Percentiles rank a stretch among this genome's conserved stretches.
Evolutionary conservation across 441 rosid genomes (phyloP).

Genomic region (Pelargonium myrrhifolium): DNA sequence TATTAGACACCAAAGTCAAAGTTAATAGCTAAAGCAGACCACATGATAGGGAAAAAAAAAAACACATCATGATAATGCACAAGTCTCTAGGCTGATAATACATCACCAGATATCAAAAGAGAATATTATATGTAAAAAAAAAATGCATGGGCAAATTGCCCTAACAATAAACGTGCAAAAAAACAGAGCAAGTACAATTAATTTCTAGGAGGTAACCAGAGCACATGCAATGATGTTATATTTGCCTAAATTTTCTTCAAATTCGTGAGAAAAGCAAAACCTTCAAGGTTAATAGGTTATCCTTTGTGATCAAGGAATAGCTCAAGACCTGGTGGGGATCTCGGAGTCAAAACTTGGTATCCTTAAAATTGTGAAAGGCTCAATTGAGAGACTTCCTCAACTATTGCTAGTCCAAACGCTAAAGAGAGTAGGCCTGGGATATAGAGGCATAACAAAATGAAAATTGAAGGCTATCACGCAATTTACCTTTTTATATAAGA

Average conservation of each 20-base stretch:
- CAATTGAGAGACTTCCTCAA: not conserved
- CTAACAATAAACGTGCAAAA: not conserved
- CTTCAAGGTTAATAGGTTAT: not conserved
- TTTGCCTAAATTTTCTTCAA: not conserved
- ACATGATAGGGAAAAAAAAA: not conserved
- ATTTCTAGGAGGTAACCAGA: not conserved
- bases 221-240: not conserved
- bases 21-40: not conserved
- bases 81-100: not conserved
- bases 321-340: not conserved
- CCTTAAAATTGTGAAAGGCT: not conserved
- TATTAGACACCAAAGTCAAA: not conserved
- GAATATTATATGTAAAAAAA: not conserved
- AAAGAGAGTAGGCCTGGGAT: not conserved
- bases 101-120: not conserved
- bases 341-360: not conserved
- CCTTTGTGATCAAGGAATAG: not conserved
- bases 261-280: not conserved
- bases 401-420: not conserved
- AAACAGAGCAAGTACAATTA: not conserved
- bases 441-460: not conserved
- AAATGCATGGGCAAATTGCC: not conserved
- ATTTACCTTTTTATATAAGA: conserved; percentile 75
- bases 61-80: not conserved
- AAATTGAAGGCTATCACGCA: not conserved